These are phyloP conservation scores for Fusarium fujikuroi DNA, from an alignment of 2,329 filamentous ascomycete genomes.

Conservation along the genomic window DNA sequence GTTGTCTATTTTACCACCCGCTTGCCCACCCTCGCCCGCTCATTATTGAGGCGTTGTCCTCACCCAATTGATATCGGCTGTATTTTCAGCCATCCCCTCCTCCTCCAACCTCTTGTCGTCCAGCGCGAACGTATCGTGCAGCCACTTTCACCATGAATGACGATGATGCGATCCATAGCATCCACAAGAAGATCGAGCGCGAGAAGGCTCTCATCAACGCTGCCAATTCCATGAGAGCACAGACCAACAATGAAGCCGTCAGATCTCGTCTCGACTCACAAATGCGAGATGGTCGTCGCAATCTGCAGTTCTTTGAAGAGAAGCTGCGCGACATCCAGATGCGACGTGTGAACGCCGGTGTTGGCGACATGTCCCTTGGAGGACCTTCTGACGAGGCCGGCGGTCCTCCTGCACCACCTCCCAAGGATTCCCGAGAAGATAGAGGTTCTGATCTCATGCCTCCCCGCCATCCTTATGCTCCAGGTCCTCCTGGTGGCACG, in stretches of 20 bases:
- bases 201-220: conserved; percentile 96
- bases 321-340: conserved; percentile 89
- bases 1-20: conserved; percentile 22
- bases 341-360: conserved; percentile 75
- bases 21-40: conserved; percentile 13
- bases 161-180: conserved; percentile 76
- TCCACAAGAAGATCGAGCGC: conserved; percentile 96
- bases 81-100: conserved; percentile 14
- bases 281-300: conserved; percentile 91
- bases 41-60: conserved; percentile 19
- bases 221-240: conserved; percentile 93
- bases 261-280: conserved; percentile 91
- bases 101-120: conserved; percentile 41
- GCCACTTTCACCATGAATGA: conserved; percentile 67
- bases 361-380: conserved; percentile 73
- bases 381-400: conserved; percentile 54
- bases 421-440: conserved; percentile 72
- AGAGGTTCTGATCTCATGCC: conserved; percentile 80
- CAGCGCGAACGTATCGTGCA: conserved; percentile 54
- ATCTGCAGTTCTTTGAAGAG: conserved; percentile 95
- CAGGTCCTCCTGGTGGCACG: conserved; percentile 73
- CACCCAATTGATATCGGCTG: conserved; percentile 30
- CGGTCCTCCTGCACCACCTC: conserved; percentile 72
- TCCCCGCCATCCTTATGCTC: conserved; percentile 80
- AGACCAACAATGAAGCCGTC: conserved; percentile 92